Conservation (phyloP, 345 rosid species). For the Populus davidiana region DNA sequence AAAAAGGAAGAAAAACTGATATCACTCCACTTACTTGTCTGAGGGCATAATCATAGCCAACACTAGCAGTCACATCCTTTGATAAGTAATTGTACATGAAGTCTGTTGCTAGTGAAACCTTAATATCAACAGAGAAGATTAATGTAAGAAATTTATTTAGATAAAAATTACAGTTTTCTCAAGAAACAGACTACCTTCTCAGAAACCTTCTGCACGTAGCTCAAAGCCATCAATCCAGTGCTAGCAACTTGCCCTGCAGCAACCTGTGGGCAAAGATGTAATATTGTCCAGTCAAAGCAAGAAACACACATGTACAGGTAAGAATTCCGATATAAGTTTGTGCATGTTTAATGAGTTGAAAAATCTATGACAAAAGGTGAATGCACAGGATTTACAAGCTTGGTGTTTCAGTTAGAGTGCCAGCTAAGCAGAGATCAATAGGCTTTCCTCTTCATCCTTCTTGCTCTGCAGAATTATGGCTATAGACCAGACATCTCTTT, state of each 20-base stretch:
- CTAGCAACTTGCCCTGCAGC: conserved; percentile 94
- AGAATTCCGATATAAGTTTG: too few species aligned
- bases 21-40: conserved; percentile 65
- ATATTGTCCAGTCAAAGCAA: conserved; percentile 8
- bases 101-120: conserved; percentile 92
- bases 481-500: too few species aligned
- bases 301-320: neutral
- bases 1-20: neutral
- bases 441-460: too few species aligned
- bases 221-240: conserved; percentile 77
- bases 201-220: conserved; percentile 95
- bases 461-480: too few species aligned
- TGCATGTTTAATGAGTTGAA: too few species aligned
- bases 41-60: conserved; percentile 91
- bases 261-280: conserved; percentile 44
- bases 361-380: too few species aligned
- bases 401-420: too few species aligned
- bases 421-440: too few species aligned
- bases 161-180: neutral
- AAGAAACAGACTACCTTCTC: conserved; percentile 63
- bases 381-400: too few species aligned
- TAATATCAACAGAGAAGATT: conserved; percentile 11
- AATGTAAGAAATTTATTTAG: conserved; percentile 1
- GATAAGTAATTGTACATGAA: conserved; percentile 85
- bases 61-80: conserved; percentile 81